Percentiles rank a stretch among this genome's conserved stretches.
Evolutionary conservation across 2,329 filamentous ascomycete species (phyloP).

Genomic region (Trichoderma koningii): DNA sequence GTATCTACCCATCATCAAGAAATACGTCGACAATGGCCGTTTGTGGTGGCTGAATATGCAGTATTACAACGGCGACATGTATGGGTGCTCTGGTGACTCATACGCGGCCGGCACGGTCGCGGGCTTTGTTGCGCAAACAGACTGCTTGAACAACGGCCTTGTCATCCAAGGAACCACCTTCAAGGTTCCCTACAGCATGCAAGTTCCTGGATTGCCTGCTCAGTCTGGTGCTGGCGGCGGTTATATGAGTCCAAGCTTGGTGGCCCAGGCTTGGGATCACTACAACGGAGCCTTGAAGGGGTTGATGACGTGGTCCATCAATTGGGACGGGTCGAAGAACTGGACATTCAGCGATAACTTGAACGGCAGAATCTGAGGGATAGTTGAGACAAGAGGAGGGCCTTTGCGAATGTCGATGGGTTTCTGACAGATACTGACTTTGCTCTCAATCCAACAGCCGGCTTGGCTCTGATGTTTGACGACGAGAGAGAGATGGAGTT

Average conservation of each 20-base stretch:
- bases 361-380: slow-evolving; percentile 28
- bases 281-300: slow-evolving; percentile 40
- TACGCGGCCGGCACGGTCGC: slow-evolving; percentile 38
- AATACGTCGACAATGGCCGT: slow-evolving; percentile 41
- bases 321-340: slow-evolving; percentile 41
- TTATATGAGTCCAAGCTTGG: slow-evolving; percentile 38
- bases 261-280: slow-evolving; percentile 37
- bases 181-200: slow-evolving; percentile 40
- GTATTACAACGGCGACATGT: slow-evolving; percentile 45
- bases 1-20: slow-evolving; percentile 44
- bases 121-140: slow-evolving; percentile 42
- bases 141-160: slow-evolving; percentile 41
- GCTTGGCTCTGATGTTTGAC: too few species aligned
- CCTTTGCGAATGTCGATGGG: not conserved
- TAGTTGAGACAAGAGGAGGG: not conserved
- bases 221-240: slow-evolving; percentile 40
- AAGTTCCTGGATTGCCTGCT: slow-evolving; percentile 42
- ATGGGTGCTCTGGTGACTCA: slow-evolving; percentile 40
- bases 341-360: slow-evolving; percentile 42
- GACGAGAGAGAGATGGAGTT: too few species aligned
- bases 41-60: slow-evolving; percentile 45
- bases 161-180: slow-evolving; percentile 39
- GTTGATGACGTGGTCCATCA: slow-evolving; percentile 44
- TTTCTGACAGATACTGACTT: too few species aligned
- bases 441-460: not conserved